A percentile compares a stretch with the other conserved stretches of the same genome.
phyloP scores from a whole-genome alignment of 1,139 yeast genomes.

The Pichia sp. region DNA sequence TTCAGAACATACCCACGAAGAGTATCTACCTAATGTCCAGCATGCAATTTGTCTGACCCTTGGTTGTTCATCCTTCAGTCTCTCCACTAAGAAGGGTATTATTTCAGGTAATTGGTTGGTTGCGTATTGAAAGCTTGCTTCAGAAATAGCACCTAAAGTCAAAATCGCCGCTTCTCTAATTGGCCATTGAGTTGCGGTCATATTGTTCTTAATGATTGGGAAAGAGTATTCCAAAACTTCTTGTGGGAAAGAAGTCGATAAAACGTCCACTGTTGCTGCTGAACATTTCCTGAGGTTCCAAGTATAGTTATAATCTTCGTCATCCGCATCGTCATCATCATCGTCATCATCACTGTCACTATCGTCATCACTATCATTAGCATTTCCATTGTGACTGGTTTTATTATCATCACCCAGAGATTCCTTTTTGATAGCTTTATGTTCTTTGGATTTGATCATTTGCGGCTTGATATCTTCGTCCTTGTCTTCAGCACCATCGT shows the following conservation, averaged over 20 bases:
- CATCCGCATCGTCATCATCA: slow-evolving; percentile 42
- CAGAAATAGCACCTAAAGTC: slow-evolving; percentile 93
- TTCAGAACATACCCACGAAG: slow-evolving; percentile 71
- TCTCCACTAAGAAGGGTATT: slow-evolving; percentile 77
- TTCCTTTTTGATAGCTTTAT: slow-evolving; percentile 38
- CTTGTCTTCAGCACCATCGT: slow-evolving; percentile 65
- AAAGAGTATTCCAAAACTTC: slow-evolving; percentile 60
- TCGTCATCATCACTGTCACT: slow-evolving; percentile 32
- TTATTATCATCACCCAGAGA: slow-evolving; percentile 21
- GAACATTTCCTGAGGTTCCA: slow-evolving; percentile 94
- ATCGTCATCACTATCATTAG: slow-evolving; percentile 43
- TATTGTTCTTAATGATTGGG: slow-evolving; percentile 67
- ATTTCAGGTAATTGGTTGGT: slow-evolving; percentile 68
- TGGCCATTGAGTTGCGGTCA: slow-evolving; percentile 72
- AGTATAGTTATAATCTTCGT: slow-evolving; percentile 64
- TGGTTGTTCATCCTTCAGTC: slow-evolving; percentile 68
- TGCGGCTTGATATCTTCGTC: slow-evolving; percentile 85
- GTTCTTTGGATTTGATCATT: slow-evolving; percentile 58
- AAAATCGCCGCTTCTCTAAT: slow-evolving; percentile 87
- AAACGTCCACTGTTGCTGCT: slow-evolving; percentile 83
- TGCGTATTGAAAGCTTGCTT: slow-evolving; percentile 72
- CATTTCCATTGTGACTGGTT: slow-evolving; percentile 39
- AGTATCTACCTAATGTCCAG: slow-evolving; percentile 88
- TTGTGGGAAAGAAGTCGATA: slow-evolving; percentile 62
- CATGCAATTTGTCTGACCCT: slow-evolving; percentile 89